Conservation (phyloP, 2,329 filamentous ascomycete genomes). For the Monilinia fructicola region DNA sequence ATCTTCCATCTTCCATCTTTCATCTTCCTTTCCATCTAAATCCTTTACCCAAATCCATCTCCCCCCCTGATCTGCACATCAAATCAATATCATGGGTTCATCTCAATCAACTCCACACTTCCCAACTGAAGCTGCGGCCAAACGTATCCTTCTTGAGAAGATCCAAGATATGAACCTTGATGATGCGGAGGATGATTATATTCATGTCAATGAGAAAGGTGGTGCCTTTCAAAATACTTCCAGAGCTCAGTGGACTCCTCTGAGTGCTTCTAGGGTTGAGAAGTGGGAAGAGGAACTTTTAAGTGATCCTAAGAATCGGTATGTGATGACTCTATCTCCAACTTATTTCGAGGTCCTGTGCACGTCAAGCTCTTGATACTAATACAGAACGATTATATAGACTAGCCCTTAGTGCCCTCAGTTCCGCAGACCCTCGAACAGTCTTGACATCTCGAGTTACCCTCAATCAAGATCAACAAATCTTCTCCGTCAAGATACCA, state of each 20-base stretch:
- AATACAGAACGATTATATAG: constrained; percentile 44
- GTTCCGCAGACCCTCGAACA: constrained; percentile 62
- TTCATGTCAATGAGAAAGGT: constrained; percentile 48
- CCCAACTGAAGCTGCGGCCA: not conserved
- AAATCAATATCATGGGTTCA: not conserved
- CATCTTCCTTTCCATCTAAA: too few species aligned
- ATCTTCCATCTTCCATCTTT: not conserved
- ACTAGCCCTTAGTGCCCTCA: constrained; percentile 73
- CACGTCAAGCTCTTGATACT: not conserved
- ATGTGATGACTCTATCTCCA: constrained; percentile 22
- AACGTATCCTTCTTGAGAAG: not conserved
- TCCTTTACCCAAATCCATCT: not conserved
- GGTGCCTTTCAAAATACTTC: constrained; percentile 24
- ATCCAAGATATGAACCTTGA: not conserved
- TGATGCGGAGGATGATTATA: constrained; percentile 46
- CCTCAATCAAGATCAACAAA: constrained; percentile 68
- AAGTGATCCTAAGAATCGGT: constrained; percentile 66
- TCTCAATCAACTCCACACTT: not conserved
- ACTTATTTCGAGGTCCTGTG: not conserved
- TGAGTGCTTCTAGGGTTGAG: constrained; percentile 53
- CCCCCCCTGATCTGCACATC: not conserved
- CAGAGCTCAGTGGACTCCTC: constrained; percentile 42
- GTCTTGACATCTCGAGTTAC: constrained; percentile 65
- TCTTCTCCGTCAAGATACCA: constrained; percentile 81
- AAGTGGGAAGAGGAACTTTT: constrained; percentile 63